These are phyloP conservation scores for Eucalyptus fibrosa DNA, from an alignment of 345 rosid species.

Conservation along the genomic window DNA sequence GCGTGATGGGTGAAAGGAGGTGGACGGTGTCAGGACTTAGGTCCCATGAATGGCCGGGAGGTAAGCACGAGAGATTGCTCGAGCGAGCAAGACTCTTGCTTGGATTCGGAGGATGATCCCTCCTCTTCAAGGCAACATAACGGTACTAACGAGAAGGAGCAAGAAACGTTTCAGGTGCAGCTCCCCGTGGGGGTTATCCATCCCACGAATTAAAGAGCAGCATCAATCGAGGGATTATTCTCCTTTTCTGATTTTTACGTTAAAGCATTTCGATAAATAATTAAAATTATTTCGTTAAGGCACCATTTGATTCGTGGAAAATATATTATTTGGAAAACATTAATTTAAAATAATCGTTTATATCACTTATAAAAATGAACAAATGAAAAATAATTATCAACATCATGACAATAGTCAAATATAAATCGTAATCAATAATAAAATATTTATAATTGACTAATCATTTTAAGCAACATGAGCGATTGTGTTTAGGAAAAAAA, in stretches of 20 bases:
- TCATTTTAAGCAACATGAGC: rapidly evolving
- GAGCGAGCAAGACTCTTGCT: background rate
- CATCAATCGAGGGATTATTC: background rate
- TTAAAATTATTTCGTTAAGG: rapidly evolving
- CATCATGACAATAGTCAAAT: too few relatives aligned
- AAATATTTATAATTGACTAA: rapidly evolving
- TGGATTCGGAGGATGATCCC: background rate
- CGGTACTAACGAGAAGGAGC: background rate
- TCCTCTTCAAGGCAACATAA: background rate
- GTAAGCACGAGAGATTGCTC: background rate
- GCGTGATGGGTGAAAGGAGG: background rate
- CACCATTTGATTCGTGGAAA: rapidly evolving
- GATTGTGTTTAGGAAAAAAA: rapidly evolving
- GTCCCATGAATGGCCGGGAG: background rate
- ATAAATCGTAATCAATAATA: too few relatives aligned
- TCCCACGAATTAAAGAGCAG: background rate
- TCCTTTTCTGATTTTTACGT: background rate
- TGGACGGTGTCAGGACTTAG: background rate
- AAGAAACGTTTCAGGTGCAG: background rate
- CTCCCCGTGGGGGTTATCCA: background rate
- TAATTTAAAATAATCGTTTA: rapidly evolving
- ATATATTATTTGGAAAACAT: background rate
- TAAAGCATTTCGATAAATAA: background rate
- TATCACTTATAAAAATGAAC: rapidly evolving
- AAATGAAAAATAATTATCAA: background rate